A percentile compares a stretch with the other conserved stretches of the same genome.
phyloP scores from a whole-genome alignment of 2,329 filamentous ascomycete genomes.

The Verticillium zaregamsianum region DNA sequence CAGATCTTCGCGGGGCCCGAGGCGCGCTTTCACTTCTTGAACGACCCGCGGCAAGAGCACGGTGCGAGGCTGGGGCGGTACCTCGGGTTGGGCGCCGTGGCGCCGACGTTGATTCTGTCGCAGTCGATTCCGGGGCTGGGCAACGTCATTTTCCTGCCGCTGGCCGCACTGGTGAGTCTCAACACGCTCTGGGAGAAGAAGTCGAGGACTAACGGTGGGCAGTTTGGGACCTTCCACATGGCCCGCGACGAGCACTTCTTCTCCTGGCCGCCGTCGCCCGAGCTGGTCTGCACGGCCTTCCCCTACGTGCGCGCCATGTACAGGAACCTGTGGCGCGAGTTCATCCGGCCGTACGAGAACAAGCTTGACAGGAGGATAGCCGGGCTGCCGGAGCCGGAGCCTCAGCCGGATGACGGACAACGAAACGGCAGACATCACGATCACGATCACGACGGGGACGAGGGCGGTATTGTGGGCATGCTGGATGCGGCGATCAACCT shows the following conservation, averaged over 20 bases:
- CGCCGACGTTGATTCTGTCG: slow-evolving; percentile 39
- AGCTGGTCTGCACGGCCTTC: slow-evolving; percentile 44
- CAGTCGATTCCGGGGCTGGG: slow-evolving; percentile 39
- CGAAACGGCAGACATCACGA: neutral
- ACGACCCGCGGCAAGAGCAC: slow-evolving; percentile 1
- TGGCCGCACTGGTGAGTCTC: slow-evolving; percentile 34
- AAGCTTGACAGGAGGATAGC: slow-evolving; percentile 43
- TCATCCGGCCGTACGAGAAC: slow-evolving; percentile 43
- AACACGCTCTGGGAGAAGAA: neutral
- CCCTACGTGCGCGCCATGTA: slow-evolving; percentile 43
- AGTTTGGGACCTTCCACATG: slow-evolving; percentile 46
- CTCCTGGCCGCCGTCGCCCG: slow-evolving; percentile 50
- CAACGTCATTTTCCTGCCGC: slow-evolving; percentile 36
- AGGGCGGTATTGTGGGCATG: slow-evolving; percentile 15
- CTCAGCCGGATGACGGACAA: neutral
- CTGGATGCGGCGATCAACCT: slow-evolving; percentile 16
- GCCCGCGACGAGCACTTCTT: slow-evolving; percentile 40
- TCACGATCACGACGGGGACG: slow-evolving; percentile 4
- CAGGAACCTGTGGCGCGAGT: slow-evolving; percentile 38
- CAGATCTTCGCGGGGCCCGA: slow-evolving; percentile 48
- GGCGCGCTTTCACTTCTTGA: slow-evolving; percentile 16
- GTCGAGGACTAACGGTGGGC: neutral
- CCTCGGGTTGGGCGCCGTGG: slow-evolving; percentile 38
- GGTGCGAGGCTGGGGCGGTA: slow-evolving; percentile 11
- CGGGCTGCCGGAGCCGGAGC: slow-evolving; percentile 24